Base-by-base conservation (phyloP, 345 rosid genomes). In the Lumnitzera littorea region DNA sequence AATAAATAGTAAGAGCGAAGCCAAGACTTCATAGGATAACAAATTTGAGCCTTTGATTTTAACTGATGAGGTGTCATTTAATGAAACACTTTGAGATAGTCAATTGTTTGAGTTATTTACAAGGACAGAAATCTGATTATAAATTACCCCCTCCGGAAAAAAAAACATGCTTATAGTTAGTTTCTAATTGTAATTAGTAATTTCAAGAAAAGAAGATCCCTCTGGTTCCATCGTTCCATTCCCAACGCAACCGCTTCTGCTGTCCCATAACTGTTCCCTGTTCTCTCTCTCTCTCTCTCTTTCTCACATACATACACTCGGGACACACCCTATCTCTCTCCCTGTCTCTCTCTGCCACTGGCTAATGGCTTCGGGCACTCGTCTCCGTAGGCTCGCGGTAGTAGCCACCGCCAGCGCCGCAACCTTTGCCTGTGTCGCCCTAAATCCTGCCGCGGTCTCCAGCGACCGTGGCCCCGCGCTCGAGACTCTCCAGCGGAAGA, bases 351-450 rank as follows among this genome's bases (percentile, higher is more conserved):
- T 46, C 57, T 67, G 15, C 36, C 51, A 24, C 43, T 43, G 16
- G 24, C 14, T 29, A 71, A 87, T 88, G 96, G 74, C 84, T 24
- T 56, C 83, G 68, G 73, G 83, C 29, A 48, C 71, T 23, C 76
- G 84, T 47, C 58, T 89, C 64, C 86, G 95, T 65, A 94, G 88
- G 36, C 59, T 89, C 43, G 83, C 88, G 50, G 72, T 70, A 48
- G 72, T 61, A 16, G 54, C 77, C 2, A 76, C 78, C 10, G 77
- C 78, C 23, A 64, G 83, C 13, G 80, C 82, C 17, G 80, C 80
- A 9, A 74, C 80, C 25, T 67, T 78, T 55, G 78, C 74, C 31
- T 52, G 72, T 49, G 69, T 63, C 54, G 47, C 76, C 57, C 58
- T 64, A 24, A n/a, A 43, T 9, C 48, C 83, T 1, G 65, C 77